These are phyloP conservation scores for Pseudogymnoascus sp. DNA, from an alignment of 2,329 filamentous ascomycete species.

Conservation along the genomic window DNA sequence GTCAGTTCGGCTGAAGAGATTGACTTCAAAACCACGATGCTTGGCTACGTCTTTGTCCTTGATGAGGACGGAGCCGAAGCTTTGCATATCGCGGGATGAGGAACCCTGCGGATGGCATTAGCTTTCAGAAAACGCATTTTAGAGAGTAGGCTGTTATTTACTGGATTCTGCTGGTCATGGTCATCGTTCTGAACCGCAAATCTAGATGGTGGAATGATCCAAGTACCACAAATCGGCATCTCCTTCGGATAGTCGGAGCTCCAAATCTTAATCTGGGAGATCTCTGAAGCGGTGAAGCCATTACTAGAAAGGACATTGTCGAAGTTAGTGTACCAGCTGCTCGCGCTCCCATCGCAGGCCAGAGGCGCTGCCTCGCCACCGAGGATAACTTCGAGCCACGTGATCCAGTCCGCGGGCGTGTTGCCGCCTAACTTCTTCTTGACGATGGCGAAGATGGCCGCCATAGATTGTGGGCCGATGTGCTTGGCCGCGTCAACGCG, in stretches of 20 bases:
- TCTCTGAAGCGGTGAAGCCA: conserved; percentile 20
- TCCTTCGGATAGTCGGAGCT: conserved; percentile 25
- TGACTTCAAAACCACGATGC: conserved; percentile 24
- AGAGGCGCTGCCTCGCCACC: conserved; percentile 22
- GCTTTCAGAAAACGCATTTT: background rate
- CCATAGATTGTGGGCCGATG: conserved; percentile 22
- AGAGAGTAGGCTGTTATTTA: conserved; percentile 4
- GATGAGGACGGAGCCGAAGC: conserved; percentile 24
- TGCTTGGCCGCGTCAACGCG: conserved; percentile 27
- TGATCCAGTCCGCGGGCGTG: conserved; percentile 23
- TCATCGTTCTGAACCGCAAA: conserved; percentile 28
- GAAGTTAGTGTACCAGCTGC: conserved; percentile 23
- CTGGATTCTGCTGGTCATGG: conserved; percentile 25
- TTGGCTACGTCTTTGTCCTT: conserved; percentile 24
- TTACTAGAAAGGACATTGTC: conserved; percentile 18
- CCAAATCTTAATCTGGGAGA: conserved; percentile 26
- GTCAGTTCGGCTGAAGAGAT: conserved; percentile 25
- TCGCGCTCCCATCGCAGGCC: conserved; percentile 21
- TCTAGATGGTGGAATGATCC: background rate
- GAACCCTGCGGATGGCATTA: conserved; percentile 17
- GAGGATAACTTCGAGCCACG: conserved; percentile 26
- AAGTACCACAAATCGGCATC: conserved; percentile 14
- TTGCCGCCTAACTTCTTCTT: conserved; percentile 23
- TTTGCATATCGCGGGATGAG: conserved; percentile 24
- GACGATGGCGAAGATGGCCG: conserved; percentile 22